Evolutionary conservation across 192 early-diverging fungal genomes (phyloP), one percentile per base, ranked within the genome.

Genomic region (Backusella westeae): DNA sequence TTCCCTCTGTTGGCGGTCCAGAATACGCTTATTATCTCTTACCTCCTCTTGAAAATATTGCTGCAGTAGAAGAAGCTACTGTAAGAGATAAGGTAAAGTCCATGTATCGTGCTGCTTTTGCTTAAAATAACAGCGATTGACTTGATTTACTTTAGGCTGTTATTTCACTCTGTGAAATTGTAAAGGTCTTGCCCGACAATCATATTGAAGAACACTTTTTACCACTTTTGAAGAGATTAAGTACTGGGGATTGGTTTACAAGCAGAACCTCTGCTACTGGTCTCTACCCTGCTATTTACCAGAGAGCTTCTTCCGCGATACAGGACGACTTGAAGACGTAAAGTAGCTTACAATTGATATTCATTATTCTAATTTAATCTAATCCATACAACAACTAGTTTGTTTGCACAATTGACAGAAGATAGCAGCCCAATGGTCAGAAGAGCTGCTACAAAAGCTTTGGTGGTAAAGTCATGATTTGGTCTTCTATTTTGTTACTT

Each of bases 351-450:
- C 21, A 77, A 73, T 6, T 71, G 23, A 41, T 26, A 49, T 66
- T 52, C 39, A 21, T 52, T 26, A 39, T 10, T 38, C 38, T 10
- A 39, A 39, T 44, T 73, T 68, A 14, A 39, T 41, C 49, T 71
- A 42, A 63, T 75, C 72, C 3, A 35, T 59, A 34, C 26, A 32
- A 67, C 39, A 53, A 10, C 35, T 75, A 94, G 87, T 77, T 77
- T 93, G 38, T 98, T 93, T 80, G 89, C 88, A 49, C 90, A 92
- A 75, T 89, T 99, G 39, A 92, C 92, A 80, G 85, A 91, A 77
- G 98, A 99, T 84, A 96, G 96, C 65, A 98, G 96, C 39, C 98
- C 98, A 15, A 99, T 99, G 98, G 97, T 98, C 75, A 91, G 97
- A 76, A 91, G 98, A 74, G 95, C 97, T 0, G 94, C 96, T 34